Base-by-base conservation (phyloP, 2,329 filamentous ascomycete genomes). In the Aspergillus ibericus region DNA sequence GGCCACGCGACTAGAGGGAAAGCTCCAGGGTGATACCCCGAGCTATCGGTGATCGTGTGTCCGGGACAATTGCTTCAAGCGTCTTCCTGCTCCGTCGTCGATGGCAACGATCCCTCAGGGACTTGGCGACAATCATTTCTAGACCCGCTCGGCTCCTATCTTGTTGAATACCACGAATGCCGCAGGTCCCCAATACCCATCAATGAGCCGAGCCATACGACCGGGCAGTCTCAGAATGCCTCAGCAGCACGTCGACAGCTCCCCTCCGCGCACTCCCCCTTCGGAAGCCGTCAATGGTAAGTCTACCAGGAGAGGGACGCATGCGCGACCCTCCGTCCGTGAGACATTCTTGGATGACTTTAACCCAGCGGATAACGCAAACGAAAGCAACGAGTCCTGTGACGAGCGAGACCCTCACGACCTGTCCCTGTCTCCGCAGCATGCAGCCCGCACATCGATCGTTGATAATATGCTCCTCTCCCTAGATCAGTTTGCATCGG, bases 381-480 rank as follows among this genome's bases (percentile, higher is more conserved):
- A 69, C 44, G 71, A 70, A 52, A 66, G 63, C 48, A 69, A 69
- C 60, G 73, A 76, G 32, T 76, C 75, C 1, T 70, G 64, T n/a
- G 75, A 77, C 56, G 76, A 77, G 50, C 72, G 68, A 10, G 76
- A 78, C 59, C 75, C 76, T 16, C 93, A 97, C 80, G 93, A 96
- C 74, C 83, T 97, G 62, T 93, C 91, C 58, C 82, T 96, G 68
- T 88, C 88, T 52, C 86, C 89, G 50, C 83, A 88, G 61, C 86
- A 91, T 72, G 86, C 91, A 63, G 91, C 90, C 40, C 87, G 93
- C 66, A 91, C 96, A 71, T 97, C 93, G 35, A 87, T 99, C 66
- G 92, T 99, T 59, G 90, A 95, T 76, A 96, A 97, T 75, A 95
- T 99, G 89, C 86, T 98, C 60, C 82, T 95, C 64, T 96, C 93